These are phyloP conservation scores for Gossypium mustelinum DNA, from an alignment of 345 rosid species.

Conservation along the genomic window DNA sequence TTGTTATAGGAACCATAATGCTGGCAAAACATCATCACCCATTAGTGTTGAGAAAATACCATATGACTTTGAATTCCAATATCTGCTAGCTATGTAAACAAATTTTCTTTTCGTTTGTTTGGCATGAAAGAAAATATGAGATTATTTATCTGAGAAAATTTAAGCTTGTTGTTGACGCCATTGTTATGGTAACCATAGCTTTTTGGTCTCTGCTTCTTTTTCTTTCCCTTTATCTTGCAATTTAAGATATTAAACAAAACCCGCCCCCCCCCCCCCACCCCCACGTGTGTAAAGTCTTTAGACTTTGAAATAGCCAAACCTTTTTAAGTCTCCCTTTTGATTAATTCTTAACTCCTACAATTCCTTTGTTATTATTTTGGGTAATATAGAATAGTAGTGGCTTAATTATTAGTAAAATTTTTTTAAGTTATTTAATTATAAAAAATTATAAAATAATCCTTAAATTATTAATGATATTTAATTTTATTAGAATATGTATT, in stretches of 20 bases:
- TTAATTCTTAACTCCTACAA: neutral
- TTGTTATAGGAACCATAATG: constrained; percentile 56
- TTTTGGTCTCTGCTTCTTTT: no score
- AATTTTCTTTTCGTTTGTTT: neutral
- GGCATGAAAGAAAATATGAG: neutral
- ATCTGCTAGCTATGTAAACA: constrained; percentile 60
- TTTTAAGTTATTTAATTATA: no score
- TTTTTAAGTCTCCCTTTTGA: neutral
- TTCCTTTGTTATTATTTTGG: neutral
- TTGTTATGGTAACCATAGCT: no score
- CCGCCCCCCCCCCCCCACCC: no score
- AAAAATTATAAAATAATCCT: no score
- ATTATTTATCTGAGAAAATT: neutral
- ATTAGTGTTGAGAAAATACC: constrained; percentile 62
- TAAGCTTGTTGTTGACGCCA: no score
- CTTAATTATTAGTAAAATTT: no score
- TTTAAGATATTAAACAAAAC: no score
- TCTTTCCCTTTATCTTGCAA: no score
- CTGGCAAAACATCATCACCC: constrained; percentile 33
- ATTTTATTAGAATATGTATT: no score
- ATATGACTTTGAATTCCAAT: constrained; percentile 82
- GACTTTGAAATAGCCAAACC: neutral
- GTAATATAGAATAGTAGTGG: no score
- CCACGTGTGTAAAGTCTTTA: neutral
- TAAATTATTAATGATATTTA: no score